These are phyloP conservation scores for Clarireedia paspali DNA, from an alignment of 2,329 filamentous ascomycete genomes.

Conservation along the genomic window DNA sequence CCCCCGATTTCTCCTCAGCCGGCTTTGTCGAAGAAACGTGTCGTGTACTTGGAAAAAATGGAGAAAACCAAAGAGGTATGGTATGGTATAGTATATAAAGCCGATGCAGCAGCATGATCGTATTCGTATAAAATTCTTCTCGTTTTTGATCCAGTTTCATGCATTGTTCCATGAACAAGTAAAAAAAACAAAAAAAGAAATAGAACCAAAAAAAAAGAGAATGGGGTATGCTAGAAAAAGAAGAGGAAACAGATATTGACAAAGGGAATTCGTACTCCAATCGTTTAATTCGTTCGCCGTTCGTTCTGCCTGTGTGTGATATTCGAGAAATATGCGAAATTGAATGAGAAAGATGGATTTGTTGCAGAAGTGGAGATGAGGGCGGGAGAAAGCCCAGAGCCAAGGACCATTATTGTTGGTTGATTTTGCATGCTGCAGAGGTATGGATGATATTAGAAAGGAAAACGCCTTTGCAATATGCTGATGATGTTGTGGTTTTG, in stretches of 20 bases:
- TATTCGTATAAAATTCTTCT: too few relatives aligned
- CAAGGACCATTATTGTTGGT: background rate
- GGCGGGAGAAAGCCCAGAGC: background rate
- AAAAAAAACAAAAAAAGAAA: background rate
- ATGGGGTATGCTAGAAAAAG: conserved; percentile 3
- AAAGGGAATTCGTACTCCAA: conserved; percentile 9
- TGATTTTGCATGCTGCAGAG: conserved; percentile 8
- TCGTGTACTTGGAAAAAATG: too few relatives aligned
- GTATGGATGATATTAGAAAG: conserved; percentile 7
- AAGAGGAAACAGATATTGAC: background rate
- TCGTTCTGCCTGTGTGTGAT: background rate
- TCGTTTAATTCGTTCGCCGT: conserved; percentile 6
- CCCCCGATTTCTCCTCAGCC: too few relatives aligned
- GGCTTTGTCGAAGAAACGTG: too few relatives aligned
- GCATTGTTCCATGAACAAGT: too few relatives aligned
- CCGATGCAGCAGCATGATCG: too few relatives aligned
- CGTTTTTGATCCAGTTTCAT: too few relatives aligned
- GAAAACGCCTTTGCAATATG: conserved; percentile 7
- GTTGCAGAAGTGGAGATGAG: background rate
- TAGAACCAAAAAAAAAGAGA: background rate
- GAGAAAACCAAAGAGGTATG: too few relatives aligned
- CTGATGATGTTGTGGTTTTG: conserved; percentile 2
- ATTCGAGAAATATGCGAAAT: background rate
- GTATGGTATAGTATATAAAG: too few relatives aligned
- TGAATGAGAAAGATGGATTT: background rate